Evolutionary conservation across 495 filamentous ascomycete genomes (phyloP).

Genomic region (Astrothelium macrocarpum): DNA sequence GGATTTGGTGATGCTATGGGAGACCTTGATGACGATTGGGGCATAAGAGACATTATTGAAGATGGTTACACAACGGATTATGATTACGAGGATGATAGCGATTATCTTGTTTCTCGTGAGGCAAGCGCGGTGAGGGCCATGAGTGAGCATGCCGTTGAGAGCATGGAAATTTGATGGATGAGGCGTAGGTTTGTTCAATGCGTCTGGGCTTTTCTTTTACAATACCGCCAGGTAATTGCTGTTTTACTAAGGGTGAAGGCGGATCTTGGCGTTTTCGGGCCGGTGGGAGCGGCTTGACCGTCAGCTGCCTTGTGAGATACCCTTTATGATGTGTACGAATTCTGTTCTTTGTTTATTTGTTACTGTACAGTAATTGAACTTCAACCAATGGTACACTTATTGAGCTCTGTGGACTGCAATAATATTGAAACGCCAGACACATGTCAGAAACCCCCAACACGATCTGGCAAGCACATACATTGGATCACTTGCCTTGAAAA

Average conservation of each 20-base stretch:
- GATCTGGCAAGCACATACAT: no score
- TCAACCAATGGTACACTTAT: no score
- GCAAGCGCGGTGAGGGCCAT: slow-evolving; percentile 20
- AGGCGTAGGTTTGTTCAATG: not conserved
- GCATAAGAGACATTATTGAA: not conserved
- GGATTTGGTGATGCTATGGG: slow-evolving; percentile 20
- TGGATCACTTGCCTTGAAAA: no score
- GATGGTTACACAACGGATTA: slow-evolving; percentile 9
- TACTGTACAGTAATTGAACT: not conserved
- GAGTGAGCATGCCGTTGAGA: slow-evolving; percentile 21
- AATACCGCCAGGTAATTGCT: not conserved
- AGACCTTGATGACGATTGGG: slow-evolving; percentile 16
- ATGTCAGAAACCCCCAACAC: no score
- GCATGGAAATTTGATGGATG: slow-evolving; percentile 20
- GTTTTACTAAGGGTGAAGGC: not conserved
- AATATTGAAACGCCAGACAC: no score
- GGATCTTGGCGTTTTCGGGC: not conserved
- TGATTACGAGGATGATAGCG: slow-evolving; percentile 22
- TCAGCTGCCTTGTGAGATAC: slow-evolving; percentile 7
- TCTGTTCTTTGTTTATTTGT: not conserved
- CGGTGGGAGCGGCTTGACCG: slow-evolving; percentile 6
- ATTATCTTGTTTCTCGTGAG: slow-evolving; percentile 12
- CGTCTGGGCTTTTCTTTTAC: not conserved
- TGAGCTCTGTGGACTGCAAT: no score
- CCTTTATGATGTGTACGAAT: not conserved